Evolutionary conservation across 1,284 basidiomycete species (phyloP).

Genomic region (Ceratobasidium sp.): DNA sequence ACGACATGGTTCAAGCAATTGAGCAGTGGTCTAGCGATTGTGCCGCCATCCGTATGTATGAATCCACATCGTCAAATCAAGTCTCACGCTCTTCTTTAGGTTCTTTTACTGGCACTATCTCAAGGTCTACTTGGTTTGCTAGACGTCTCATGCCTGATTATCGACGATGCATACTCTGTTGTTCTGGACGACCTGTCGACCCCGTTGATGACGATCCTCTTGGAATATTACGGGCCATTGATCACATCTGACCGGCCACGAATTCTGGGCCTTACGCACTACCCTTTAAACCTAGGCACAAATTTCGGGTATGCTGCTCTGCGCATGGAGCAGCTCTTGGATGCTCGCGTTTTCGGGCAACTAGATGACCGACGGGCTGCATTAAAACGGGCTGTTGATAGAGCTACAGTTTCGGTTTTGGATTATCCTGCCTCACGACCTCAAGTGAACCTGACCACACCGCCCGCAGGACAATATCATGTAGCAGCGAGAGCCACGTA

Average conservation of each 20-base stretch:
- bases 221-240: constrained; percentile 33
- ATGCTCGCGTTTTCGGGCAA: constrained; percentile 38
- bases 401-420: constrained; percentile 23
- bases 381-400: neutral
- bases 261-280: constrained; percentile 27
- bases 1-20: constrained; percentile 27
- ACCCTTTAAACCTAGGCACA: constrained; percentile 16
- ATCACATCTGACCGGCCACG: neutral
- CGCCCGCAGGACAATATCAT: constrained; percentile 3
- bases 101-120: constrained; percentile 20
- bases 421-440: constrained; percentile 15
- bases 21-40: constrained; percentile 14
- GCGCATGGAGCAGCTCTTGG: constrained; percentile 43
- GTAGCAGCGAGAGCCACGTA: constrained; percentile 21
- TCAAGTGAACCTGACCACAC: neutral
- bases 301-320: constrained; percentile 37
- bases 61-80: neutral
- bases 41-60: constrained; percentile 22
- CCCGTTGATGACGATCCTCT: constrained; percentile 13
- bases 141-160: constrained; percentile 6
- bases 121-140: constrained; percentile 22
- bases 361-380: neutral
- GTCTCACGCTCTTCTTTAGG: neutral
- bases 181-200: constrained; percentile 26
- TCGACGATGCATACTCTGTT: constrained; percentile 36